A percentile compares a stretch with the other conserved stretches of the same genome.
Evolutionary conservation across 164 flowering plant species (phyloP).

Genomic region (Tinospora cordifolia): DNA sequence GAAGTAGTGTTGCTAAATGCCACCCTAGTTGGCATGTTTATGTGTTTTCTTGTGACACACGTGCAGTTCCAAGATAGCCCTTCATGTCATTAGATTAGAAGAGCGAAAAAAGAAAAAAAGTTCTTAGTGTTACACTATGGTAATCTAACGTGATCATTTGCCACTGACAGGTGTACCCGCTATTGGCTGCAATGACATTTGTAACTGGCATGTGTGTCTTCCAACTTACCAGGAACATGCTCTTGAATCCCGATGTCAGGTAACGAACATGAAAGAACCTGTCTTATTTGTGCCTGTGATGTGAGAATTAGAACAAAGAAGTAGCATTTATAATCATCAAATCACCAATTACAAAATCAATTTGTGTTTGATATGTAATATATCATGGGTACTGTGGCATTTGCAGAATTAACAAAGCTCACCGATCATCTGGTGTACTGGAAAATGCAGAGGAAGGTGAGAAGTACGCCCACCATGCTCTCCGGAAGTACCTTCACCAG

Average conservation of each 20-base stretch:
- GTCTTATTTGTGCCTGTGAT: not conserved
- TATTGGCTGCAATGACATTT: constrained; percentile 67
- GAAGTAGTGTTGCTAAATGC: too few species aligned
- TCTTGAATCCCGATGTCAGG: constrained; percentile 81
- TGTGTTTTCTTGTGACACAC: too few species aligned
- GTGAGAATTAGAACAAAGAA: constrained; percentile 1
- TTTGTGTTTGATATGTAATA: not conserved
- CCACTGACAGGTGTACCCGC: constrained; percentile 53
- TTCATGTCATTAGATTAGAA: too few species aligned
- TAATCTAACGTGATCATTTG: not conserved
- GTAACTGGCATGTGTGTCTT: constrained; percentile 56
- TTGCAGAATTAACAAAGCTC: constrained; percentile 50
- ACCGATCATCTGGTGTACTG: constrained; percentile 42
- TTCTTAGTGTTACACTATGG: not conserved
- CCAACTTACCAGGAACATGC: constrained; percentile 56
- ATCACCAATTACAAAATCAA: not conserved
- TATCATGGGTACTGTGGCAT: not conserved
- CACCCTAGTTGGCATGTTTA: too few species aligned
- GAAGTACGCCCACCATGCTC: constrained; percentile 56
- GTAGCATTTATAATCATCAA: not conserved
- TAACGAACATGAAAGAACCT: not conserved
- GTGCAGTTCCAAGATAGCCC: too few species aligned
- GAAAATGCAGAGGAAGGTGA: constrained; percentile 78
- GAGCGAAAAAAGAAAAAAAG: too few species aligned
- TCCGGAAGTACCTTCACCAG: constrained; percentile 66